Conservation (phyloP, 2,329 filamentous ascomycete genomes). For the Dothideomycetes sp. region DNA sequence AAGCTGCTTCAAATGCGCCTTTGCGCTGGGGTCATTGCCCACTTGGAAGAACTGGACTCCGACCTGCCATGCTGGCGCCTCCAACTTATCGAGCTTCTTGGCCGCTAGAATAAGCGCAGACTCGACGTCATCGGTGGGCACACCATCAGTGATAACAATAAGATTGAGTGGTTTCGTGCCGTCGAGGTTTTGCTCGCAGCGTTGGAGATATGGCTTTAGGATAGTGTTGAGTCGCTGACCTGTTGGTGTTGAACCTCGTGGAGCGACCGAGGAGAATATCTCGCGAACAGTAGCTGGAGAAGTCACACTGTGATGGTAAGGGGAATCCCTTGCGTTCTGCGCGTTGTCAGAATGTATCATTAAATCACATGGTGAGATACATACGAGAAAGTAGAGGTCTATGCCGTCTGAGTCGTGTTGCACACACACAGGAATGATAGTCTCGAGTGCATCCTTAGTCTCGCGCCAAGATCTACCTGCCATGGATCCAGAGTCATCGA, state of each 20-base stretch:
- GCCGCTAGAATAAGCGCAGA: constrained; percentile 56
- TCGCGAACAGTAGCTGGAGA: constrained; percentile 46
- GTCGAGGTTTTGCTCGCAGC: constrained; percentile 33
- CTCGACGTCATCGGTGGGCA: constrained; percentile 68
- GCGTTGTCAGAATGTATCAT: too few species aligned
- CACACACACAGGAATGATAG: constrained; percentile 75
- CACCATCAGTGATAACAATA: constrained; percentile 87
- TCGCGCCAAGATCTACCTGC: constrained; percentile 64
- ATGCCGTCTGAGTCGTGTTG: constrained; percentile 71
- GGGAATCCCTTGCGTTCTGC: constrained; percentile 50
- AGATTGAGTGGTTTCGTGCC: constrained; percentile 71
- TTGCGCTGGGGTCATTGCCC: constrained; percentile 58
- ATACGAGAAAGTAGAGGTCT: constrained; percentile 70
- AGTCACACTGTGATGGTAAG: constrained; percentile 55
- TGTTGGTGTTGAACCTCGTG: constrained; percentile 60
- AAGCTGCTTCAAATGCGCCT: constrained; percentile 54
- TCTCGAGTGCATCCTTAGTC: constrained; percentile 55
- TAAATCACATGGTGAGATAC: too few species aligned
- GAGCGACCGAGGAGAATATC: constrained; percentile 60
- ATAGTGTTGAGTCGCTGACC: constrained; percentile 62
- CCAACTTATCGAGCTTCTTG: constrained; percentile 55
- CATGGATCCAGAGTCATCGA: constrained; percentile 92
- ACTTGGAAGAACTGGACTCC: constrained; percentile 97
- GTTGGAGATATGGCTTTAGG: constrained; percentile 57
- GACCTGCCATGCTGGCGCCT: constrained; percentile 69